These are phyloP conservation scores for Chrysanthemum lavandulifolium DNA, from an alignment of 129 eudicot genomes.

Conservation along the genomic window DNA sequence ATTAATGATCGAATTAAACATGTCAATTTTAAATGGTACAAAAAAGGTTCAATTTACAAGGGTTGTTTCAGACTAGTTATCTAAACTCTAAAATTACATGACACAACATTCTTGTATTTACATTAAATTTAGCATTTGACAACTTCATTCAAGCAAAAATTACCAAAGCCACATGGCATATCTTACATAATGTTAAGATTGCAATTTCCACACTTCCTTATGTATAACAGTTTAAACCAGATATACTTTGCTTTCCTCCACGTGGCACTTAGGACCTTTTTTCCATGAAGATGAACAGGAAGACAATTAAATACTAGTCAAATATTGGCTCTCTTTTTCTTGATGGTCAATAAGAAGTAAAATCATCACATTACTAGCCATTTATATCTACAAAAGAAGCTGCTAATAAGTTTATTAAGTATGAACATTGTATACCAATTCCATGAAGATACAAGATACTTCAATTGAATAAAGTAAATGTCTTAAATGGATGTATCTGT, in stretches of 20 bases:
- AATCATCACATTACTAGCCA: background rate
- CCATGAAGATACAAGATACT: background rate
- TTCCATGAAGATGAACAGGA: slow-evolving; percentile 5
- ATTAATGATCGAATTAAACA: too few species aligned
- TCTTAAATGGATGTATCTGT: background rate
- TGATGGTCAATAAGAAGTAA: slow-evolving; percentile 15
- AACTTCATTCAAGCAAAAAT: background rate
- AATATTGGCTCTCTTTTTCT: slow-evolving; percentile 3
- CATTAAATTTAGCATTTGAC: slow-evolving; percentile 5
- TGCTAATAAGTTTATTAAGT: background rate
- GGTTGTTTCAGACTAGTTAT: too few species aligned
- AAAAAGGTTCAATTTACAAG: too few species aligned
- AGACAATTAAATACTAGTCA: background rate
- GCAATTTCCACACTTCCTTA: too few species aligned
- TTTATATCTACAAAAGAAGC: background rate
- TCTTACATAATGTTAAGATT: too few species aligned
- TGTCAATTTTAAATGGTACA: too few species aligned
- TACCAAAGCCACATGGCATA: background rate
- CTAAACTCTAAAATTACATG: too few species aligned
- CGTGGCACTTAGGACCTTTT: background rate
- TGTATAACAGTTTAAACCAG: too few species aligned
- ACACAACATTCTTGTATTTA: slow-evolving; percentile 20
- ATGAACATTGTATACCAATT: background rate
- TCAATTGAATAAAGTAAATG: background rate
- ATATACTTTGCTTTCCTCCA: background rate